Base-by-base conservation (phyloP, 2,329 filamentous ascomycete species). In the Triangularia setosa region DNA sequence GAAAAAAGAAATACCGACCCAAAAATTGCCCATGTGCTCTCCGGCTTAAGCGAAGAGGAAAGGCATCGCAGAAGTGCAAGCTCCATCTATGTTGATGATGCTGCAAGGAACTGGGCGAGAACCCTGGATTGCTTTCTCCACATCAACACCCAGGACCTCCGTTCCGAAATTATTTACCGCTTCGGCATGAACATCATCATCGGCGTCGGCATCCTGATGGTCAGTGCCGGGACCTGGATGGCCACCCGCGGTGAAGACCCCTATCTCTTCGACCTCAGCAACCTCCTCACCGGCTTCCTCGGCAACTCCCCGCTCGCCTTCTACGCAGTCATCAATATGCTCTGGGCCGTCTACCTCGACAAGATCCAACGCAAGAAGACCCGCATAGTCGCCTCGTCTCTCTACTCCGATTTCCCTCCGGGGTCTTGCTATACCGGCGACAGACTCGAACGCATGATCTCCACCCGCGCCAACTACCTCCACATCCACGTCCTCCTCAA, bases 211-310 rank as follows among this genome's bases (percentile, higher is more conserved):
- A 79, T 82, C 0, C 62, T 85, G 1, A 68, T 84, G 2, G 83
- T 86, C 16, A 80, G 79, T 5, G 69, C 77, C 0, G 84, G 84
- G 8, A 84, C 84, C 0, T 76, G 80, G 64, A 77, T 86, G 78
- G 84, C 84, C 9, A 84, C 85, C 16, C 80, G 75, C 1, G 83
- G 84, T 1, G 78, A 75, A 0, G 75, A 84, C 58, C 72, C 28
- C 0, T 64, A 35, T 0, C 75, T 84, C 0, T 86, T 73, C 62
- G 3, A 73, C 0, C 78, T 80, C 0, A 84, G 80, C 68, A 86
- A 86, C 62, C 71, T 85, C 1, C 71, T 86, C 0, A 84, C 83
- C 0, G 84, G 84, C 1, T 85, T 84, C 64, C 75, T 86, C 18
- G 84, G 84, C 2, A 86, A 86, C 64, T 74, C 78, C 0, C 78